A percentile compares a stretch with the other conserved stretches of the same genome.
phyloP scores from a whole-genome alignment of 2,329 filamentous ascomycete genomes.

The Colletotrichum neosansevieriae region DNA sequence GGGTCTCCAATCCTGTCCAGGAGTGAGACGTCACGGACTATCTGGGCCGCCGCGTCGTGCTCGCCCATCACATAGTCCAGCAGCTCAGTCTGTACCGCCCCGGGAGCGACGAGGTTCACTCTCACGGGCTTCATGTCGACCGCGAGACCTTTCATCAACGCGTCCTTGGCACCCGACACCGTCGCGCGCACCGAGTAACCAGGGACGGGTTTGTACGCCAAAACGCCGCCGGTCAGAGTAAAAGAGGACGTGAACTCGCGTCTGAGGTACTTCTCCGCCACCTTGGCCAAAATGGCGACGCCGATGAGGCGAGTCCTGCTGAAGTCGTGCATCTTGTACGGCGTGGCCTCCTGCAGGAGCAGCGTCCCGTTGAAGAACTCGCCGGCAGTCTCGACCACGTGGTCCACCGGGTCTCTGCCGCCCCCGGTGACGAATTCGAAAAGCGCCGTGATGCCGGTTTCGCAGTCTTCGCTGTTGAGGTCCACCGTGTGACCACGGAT shows the following conservation, averaged over 20 bases:
- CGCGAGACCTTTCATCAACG: conserved; percentile 67
- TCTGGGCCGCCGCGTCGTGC: background rate
- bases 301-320: conserved; percentile 56
- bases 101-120: conserved; percentile 72
- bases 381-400: conserved; percentile 55
- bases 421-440: conserved; percentile 58
- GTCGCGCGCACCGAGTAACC: conserved; percentile 63
- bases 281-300: conserved; percentile 65
- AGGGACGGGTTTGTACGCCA: conserved; percentile 62
- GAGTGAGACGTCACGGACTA: background rate
- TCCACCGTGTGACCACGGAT: conserved; percentile 7
- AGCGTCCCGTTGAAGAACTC: background rate
- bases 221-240: conserved; percentile 67
- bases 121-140: conserved; percentile 73
- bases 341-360: conserved; percentile 1
- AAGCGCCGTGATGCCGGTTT: conserved; percentile 62
- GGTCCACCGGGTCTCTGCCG: conserved; percentile 59
- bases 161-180: conserved; percentile 63
- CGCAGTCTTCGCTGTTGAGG: conserved; percentile 11
- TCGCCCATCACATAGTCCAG: conserved; percentile 31
- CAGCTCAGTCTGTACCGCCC: conserved; percentile 62
- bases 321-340: conserved; percentile 5
- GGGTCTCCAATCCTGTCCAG: conserved; percentile 39
- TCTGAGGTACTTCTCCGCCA: conserved; percentile 58
- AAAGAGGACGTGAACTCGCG: conserved; percentile 58